Base-by-base conservation (phyloP, 352 stramenopile species). In the Globisporangium parvum region DNA sequence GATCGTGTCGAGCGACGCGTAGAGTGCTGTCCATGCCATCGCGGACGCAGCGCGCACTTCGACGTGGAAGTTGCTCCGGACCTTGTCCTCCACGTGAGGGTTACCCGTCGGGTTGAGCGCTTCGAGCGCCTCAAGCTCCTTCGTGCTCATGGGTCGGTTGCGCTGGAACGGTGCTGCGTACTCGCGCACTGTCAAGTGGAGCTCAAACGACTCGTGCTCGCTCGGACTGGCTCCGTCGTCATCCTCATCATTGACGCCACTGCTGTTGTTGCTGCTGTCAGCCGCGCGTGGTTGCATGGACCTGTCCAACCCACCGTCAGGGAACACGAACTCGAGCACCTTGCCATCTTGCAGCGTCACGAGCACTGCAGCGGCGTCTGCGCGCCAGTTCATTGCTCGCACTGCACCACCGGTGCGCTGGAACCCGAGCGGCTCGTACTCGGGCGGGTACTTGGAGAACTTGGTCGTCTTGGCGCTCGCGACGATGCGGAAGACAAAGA, bases 401-500 rank as follows among this genome's bases (percentile, higher is more conserved):
- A 87, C 63, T 4, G 54, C 47, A 21, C 59, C 66, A 15, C 60
- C 39, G 18, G 80, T 57, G 28, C 64, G 63, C 46, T 90, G 75
- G 56, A 96, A 97, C 5, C 89, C 87, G 4, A 91, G 56, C 1
- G 89, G 85, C 8, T 78, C 56, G 58, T 93, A 93, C 31, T 88
- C 80, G 1, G 67, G 65, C 41, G 70, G 61, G 31, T 78, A 84
- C 62, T 70, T 80, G 1, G 69, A 67, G 57, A 77, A 77, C 57
- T 83, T 74, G 26, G 70, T 76, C 14, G 60, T 77, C 47, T 79
- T 88, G 24, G 60, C 51, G 47, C 55, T 85, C n/a, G 66, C 64
- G 1, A 79, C 63, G 11, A 85, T 52, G 26, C 70, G 71, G 55
- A 98, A 96, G 28, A 98, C 73, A 55, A 98, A 96, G 41, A 97